Conservation (phyloP, 2,329 filamentous ascomycete species). For the Epichloe gansuensis region DNA sequence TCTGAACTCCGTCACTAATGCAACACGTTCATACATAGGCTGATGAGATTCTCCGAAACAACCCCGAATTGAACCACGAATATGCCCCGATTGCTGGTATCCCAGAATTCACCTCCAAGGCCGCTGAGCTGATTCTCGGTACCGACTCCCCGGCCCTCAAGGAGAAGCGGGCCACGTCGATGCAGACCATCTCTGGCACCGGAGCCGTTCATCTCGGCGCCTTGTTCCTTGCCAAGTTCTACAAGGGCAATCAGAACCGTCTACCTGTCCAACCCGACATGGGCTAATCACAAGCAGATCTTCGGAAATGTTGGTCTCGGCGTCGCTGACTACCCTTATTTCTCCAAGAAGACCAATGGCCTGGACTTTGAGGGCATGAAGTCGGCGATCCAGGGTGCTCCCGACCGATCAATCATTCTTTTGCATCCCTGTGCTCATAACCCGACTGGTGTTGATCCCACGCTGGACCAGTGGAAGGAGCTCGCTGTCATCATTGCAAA, state of each 20-base stretch:
- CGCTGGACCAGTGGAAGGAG: constrained; percentile 86
- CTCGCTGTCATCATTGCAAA: constrained; percentile 65
- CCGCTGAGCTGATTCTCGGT: constrained; percentile 82
- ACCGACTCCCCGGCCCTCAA: constrained; percentile 65
- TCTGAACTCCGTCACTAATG: not conserved
- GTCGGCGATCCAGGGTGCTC: constrained; percentile 54
- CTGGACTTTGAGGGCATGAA: constrained; percentile 90
- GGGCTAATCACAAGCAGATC: constrained; percentile 98
- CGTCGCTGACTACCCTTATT: constrained; percentile 85
- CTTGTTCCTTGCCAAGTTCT: constrained; percentile 91
- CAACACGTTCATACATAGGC: constrained; percentile 43
- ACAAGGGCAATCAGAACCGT: constrained; percentile 60
- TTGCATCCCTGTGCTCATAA: constrained; percentile 97
- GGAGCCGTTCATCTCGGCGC: constrained; percentile 89
- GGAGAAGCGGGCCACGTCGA: constrained; percentile 67
- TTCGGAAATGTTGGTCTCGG: constrained; percentile 79
- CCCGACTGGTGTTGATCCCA: constrained; percentile 92
- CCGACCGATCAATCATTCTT: constrained; percentile 72
- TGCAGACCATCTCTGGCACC: constrained; percentile 96
- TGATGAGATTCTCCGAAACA: constrained; percentile 75
- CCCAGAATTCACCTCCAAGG: constrained; percentile 72
- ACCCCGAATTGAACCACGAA: constrained; percentile 91
- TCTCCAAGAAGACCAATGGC: constrained; percentile 75
- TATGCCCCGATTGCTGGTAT: constrained; percentile 94
- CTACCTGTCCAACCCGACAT: constrained; percentile 91